Base-by-base conservation (phyloP, 106 monocot species). In the Acorus gramineus region DNA sequence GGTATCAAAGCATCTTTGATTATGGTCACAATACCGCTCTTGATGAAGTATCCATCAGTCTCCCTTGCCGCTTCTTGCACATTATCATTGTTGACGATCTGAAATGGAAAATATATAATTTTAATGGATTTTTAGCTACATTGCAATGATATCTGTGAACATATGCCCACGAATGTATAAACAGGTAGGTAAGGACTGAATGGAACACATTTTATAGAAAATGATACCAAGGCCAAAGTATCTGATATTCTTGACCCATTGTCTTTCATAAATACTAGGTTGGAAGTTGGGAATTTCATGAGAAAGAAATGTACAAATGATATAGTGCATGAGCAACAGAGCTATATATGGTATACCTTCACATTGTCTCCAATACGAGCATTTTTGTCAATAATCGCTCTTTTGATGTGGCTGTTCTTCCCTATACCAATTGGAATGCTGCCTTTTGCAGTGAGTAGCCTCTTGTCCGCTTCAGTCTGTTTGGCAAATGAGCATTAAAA, bases 331-430 rank as follows among this genome's bases (percentile, higher is more conserved):
- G 28, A 45, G 44, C 1, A n/a, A 54, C 52, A 53, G 3, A 5
- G 5, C 13, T 2, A 59, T 52, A 46, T 10, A 62, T 46, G 65
- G 45, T 74, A 28, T 28, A 96, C 95, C 87, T 90, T 85, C 28
- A 90, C 90, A 75, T 90, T 80, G 6, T 96, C 90, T 11, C 95
- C 95, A 47, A 96, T 90, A n/a, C 95, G 79, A 46, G 95, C 93
- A 57, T 93, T 93, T 71, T 93, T 93, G 71, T 96, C 95, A 14
- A 96, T 87, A 12, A 96, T 96, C 49, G 96, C 90, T 74, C 81
- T 83, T 69, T 73, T 96, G 47, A 96, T 79, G 62, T 87, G 90
- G 65, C 87, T 73, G 61, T 91, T 77, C 73, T 77, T 96, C 44
- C 96, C 96, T 53, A 96, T 96, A 11, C 96, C 96, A 61, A 96